Conservation (phyloP, 2,329 filamentous ascomycete species). For the Clonostachys rhizophaga region DNA sequence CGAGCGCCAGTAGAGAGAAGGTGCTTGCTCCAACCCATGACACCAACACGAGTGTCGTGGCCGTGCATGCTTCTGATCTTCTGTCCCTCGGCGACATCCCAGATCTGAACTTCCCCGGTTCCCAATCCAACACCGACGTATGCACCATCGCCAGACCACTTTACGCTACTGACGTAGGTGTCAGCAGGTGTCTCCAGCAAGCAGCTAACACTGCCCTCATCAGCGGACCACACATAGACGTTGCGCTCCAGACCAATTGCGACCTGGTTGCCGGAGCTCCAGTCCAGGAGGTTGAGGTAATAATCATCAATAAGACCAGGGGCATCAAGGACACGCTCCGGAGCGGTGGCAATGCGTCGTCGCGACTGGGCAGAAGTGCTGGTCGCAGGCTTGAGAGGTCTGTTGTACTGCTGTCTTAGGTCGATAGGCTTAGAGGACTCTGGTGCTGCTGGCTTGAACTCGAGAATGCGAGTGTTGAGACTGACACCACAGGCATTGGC, state of each 20-base stretch:
- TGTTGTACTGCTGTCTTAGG: constrained; percentile 95
- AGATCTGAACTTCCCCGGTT: constrained; percentile 96
- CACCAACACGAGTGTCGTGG: constrained; percentile 92
- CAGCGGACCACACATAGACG: constrained; percentile 98
- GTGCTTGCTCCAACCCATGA: constrained; percentile 99
- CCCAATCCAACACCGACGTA: constrained; percentile 95
- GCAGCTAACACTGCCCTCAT: constrained; percentile 83
- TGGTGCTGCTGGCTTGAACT: constrained; percentile 97
- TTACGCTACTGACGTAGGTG: constrained; percentile 96
- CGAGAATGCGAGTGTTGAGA: constrained; percentile 90
- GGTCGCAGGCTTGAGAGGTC: constrained; percentile 76
- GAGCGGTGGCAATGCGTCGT: constrained; percentile 87
- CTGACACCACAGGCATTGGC: constrained; percentile 89
- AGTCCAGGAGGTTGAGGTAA: constrained; percentile 97
- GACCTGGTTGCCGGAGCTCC: constrained; percentile 96
- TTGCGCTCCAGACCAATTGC: constrained; percentile 95
- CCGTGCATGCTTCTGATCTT: constrained; percentile 99
- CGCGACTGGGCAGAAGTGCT: constrained; percentile 79
- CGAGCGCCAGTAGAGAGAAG: constrained; percentile 91
- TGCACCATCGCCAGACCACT: constrained; percentile 96
- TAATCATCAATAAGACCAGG: constrained; percentile 97
- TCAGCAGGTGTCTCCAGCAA: constrained; percentile 84
- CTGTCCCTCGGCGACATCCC: constrained; percentile 91
- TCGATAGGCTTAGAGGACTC: constrained; percentile 99
- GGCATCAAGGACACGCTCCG: constrained; percentile 93